Evolutionary conservation across 2,329 filamentous ascomycete species (phyloP).

Genomic region (Emmonsia crescens): DNA sequence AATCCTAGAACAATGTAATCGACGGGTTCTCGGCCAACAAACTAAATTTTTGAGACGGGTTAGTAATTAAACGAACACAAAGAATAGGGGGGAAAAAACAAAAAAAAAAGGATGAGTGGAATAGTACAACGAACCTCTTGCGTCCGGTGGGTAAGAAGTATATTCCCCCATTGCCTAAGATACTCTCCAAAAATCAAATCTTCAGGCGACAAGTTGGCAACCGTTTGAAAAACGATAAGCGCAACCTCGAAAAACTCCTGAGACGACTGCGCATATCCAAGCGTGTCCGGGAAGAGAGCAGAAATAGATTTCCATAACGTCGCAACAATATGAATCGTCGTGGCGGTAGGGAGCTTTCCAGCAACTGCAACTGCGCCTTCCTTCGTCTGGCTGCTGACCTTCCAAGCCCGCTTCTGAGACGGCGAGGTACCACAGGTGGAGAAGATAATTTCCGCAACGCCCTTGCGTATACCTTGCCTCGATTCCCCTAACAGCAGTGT

Average conservation of each 20-base stretch:
- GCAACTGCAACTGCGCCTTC: neutral
- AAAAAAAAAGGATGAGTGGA: neutral
- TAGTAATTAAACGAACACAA: constrained; percentile 10
- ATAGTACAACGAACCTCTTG: constrained; percentile 26
- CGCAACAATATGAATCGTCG: constrained; percentile 30
- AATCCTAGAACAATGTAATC: constrained; percentile 36
- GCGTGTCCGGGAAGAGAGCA: constrained; percentile 30
- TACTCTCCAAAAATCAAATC: constrained; percentile 31
- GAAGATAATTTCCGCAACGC: constrained; percentile 30
- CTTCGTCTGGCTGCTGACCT: constrained; percentile 6
- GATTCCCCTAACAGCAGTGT: constrained; percentile 36
- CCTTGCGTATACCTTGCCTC: constrained; percentile 28
- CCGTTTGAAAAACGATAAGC: constrained; percentile 32
- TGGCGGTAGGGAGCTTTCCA: constrained; percentile 18
- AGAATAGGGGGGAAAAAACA: neutral
- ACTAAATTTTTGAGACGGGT: constrained; percentile 18
- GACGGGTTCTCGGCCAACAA: constrained; percentile 36
- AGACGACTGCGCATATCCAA: constrained; percentile 27
- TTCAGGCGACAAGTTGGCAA: constrained; percentile 29
- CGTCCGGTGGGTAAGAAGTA: constrained; percentile 34
- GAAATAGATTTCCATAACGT: constrained; percentile 37
- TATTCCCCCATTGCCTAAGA: constrained; percentile 32
- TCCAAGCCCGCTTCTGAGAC: constrained; percentile 20
- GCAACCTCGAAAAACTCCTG: constrained; percentile 39
- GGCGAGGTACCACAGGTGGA: constrained; percentile 26